Base-by-base conservation (phyloP, 192 early-diverging fungal species). In the Spizellomyces punctatus region DNA sequence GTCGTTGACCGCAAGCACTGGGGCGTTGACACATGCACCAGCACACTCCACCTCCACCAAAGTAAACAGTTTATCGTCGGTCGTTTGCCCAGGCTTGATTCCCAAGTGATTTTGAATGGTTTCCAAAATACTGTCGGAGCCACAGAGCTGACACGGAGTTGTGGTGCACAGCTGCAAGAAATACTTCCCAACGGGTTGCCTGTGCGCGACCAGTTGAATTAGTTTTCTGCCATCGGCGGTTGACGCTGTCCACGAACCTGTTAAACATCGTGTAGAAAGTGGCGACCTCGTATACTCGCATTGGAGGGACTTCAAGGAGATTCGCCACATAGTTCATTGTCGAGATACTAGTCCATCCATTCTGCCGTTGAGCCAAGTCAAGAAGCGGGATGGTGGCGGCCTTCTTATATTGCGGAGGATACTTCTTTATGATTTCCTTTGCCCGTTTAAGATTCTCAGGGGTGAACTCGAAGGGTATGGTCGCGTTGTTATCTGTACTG, bases 251-350 rank as follows among this genome's bases (percentile, higher is more conserved):
- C 27, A 36, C 27, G 17, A 12, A 78, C 87, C 95, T 87, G 87
- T 98, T 98, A 84, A 93, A 99, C 97, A 99, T 99, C 64, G 97
- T 99, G 78, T 99, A 99, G 82, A 99, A 99, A 43, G 96, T 98
- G n/a, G 98, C 98, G 19, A 99, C 98, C 78, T 99, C 96, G 85
- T 98, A 98, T 56, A 99, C 96, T 63, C 98, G 90, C 95, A 99
- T 98, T 27, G 98, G 98, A 60, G 96, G 94, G 5, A 98, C 90
- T 74, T 98, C 95, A 41, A 96, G 82, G 63, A 96, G 79, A 81
- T 93, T 89, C 58, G 98, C 96, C 74, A 99, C 92, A 59, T 93
- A 86, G 83, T 99, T 96, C 98, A 99, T 99, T 19, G 96, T 96
- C 41, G 92, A 89, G 66, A 99, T 86, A 69, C 89, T 91, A 8